Base-by-base conservation (phyloP, 1,284 basidiomycete species). In the Phenoliferia sp. region DNA sequence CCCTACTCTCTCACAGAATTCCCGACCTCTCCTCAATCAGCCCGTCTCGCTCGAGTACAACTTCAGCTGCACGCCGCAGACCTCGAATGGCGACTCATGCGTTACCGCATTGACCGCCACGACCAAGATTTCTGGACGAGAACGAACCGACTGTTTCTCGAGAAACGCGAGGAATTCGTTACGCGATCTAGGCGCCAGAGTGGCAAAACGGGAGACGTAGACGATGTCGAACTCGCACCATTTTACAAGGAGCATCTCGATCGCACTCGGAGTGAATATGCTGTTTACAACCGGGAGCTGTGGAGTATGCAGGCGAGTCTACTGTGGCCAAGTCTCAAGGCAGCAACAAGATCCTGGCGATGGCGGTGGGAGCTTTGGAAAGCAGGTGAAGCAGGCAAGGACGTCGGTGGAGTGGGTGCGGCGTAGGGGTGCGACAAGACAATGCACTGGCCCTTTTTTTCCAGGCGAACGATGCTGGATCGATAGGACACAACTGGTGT, bases 1-100 rank as follows among this genome's bases (percentile, higher is more conserved):
- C 76, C 76, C 3, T 77, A 77, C 68, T 75, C 74, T 17, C 70
- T 76, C 56, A 59, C 72, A 35, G 76, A 77, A 58, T 77, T 77
- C 63, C 68, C 70, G 17, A 59, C 65, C 39, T 16, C 67, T 12
- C 55, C 62, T 22, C 34, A 67, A 31, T 39, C 60, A 32, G 28
- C 57, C 52, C 57, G 32, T 48, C 9, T 36, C 39, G 28, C 31
- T 66, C 66, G 60, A 54, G 64, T 54, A 10, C 59, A 39, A 22
- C 66, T 68, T 17, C 62, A 61, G 19, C 68, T 67, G 29, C 70
- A 76, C 32, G 44, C 71, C 7, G 36, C 67, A n/a, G 76, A 77
- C 62, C 67, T 77, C 54, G 74, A 74, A 22, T 77, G 74, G 73
- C 70, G 70, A n/a, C 55, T 73, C 15, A 65, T 69, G 12, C 62